phyloP scores from a whole-genome alignment of 257 asterid species.

The Solanum habrochaites region DNA sequence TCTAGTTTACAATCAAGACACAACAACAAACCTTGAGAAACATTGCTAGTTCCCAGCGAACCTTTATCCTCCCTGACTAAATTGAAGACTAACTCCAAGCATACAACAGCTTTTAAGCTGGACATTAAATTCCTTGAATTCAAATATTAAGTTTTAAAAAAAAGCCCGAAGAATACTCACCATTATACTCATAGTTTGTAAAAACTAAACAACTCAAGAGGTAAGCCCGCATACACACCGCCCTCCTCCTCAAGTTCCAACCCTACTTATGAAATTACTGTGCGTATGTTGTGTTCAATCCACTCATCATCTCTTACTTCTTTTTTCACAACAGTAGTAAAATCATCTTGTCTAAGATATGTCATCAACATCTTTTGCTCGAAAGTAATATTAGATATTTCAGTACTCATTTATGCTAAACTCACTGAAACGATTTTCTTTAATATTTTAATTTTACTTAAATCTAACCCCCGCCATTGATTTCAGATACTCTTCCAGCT shows the following conservation, averaged over 20 bases:
- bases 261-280: neutral
- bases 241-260: neutral
- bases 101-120: too few relatives aligned
- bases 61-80: too few relatives aligned
- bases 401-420: too few relatives aligned
- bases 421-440: neutral
- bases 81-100: too few relatives aligned
- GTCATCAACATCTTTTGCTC: neutral
- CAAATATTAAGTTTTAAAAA: too few relatives aligned
- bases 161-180: too few relatives aligned
- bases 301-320: neutral
- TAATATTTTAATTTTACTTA: neutral
- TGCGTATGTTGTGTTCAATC: rapidly evolving
- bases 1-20: too few relatives aligned
- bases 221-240: rapidly evolving
- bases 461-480: rapidly evolving
- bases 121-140: too few relatives aligned
- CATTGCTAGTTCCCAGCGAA: too few relatives aligned
- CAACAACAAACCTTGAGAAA: too few relatives aligned
- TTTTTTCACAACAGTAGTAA: neutral
- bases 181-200: too few relatives aligned
- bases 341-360: neutral
- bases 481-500: neutral
- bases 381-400: neutral
- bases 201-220: too few relatives aligned